Base-by-base conservation (phyloP, 1,284 basidiomycete species). In the Trichosporon faecale region DNA sequence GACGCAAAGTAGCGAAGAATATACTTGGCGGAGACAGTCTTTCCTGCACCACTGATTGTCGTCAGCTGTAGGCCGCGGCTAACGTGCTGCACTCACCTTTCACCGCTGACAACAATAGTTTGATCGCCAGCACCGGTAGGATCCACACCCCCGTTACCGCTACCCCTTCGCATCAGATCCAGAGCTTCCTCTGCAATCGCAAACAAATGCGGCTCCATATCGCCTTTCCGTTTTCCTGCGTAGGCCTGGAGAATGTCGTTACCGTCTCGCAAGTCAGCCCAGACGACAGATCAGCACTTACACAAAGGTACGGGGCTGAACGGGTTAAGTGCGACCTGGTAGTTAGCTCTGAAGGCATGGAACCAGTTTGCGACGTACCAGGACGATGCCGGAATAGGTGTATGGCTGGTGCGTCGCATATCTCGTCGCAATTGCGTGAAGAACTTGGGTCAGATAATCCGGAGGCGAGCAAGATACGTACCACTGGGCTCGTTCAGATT, bases 1-100 rank as follows among this genome's bases (percentile, higher is more conserved):
- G 96, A 98, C 14, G 97, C 97, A 79, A 99, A 91, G 85, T 99
- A 99, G 71, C 97, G 90, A 90, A 99, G 95, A 82, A 99, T 99
- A 86, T 95, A 97, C 86, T 99, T 99, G 67, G 97, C 94, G 57
- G 95, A 98, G 84, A 99, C 97, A 0, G 97, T 99, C 87, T 99
- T 99, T 69, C 97, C 97, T 66, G 97, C 97, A 85, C 97, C 97
- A 87, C 93, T 95, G 73, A 9, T 6, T 67, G 49, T 66, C 60
- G 21, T 46, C 27, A 66, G 52, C 44, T 27, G 40, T 16, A 1
- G 1, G 57, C 2, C 23, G n/a, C n/a, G 18, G 18, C 3, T 8
- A n/a, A 21, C 25, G 25, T 29, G n/a, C n/a, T 68, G 52, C 4
- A 83, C 86, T 75, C 79, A 95, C 93, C 93, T 96, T 85, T 99